Percentiles rank a stretch among this genome's conserved stretches.
These are phyloP conservation scores for Corymbia citriodora DNA, from an alignment of 441 rosid genomes.

Conservation along the genomic window DNA sequence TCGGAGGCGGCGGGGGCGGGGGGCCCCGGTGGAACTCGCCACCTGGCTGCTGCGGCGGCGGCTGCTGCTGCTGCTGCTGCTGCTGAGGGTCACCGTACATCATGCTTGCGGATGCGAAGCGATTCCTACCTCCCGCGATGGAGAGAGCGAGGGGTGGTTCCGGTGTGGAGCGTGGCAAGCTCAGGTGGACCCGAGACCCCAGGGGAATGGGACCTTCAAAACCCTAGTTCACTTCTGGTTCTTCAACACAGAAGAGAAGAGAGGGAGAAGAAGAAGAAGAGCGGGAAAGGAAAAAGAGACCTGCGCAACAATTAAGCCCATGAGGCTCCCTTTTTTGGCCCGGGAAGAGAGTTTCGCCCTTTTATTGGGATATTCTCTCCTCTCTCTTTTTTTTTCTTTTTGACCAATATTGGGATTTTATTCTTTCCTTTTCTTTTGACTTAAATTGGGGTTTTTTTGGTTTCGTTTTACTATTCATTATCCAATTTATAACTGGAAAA, in stretches of 20 bases:
- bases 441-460: too few species aligned
- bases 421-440: background rate
- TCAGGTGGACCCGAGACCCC: background rate
- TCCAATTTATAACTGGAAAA: background rate
- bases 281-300: background rate
- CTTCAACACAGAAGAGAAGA: background rate
- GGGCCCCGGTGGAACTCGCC: slow-evolving; percentile 58
- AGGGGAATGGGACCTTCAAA: background rate
- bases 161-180: background rate
- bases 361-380: background rate
- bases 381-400: background rate
- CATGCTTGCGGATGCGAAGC: background rate
- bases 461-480: background rate
- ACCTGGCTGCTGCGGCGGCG: slow-evolving; percentile 8
- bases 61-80: slow-evolving; percentile 28
- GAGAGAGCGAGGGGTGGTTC: background rate
- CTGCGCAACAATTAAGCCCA: background rate
- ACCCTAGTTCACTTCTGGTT: background rate
- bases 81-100: slow-evolving; percentile 81
- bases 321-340: background rate
- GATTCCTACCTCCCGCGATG: background rate
- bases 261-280: background rate
- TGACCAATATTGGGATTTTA: background rate
- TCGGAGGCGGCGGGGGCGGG: slow-evolving; percentile 43
- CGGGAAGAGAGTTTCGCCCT: background rate